Conservation (phyloP, 1,139 yeast genomes). For the Scheffersomyces cryptocercus region DNA sequence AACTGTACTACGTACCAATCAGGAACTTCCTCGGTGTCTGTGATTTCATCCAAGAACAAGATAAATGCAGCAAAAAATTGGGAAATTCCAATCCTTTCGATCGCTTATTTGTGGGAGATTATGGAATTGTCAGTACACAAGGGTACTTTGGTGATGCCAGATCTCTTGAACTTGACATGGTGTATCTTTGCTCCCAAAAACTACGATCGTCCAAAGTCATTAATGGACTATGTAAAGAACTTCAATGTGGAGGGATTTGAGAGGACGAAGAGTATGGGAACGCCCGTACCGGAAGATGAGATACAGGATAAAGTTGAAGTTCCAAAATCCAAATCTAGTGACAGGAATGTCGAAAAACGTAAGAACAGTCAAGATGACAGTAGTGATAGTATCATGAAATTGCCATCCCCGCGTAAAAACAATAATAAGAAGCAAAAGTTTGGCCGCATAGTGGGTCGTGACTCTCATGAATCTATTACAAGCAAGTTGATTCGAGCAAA, state of each 20-base stretch:
- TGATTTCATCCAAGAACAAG: conserved; percentile 52
- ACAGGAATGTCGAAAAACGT: neutral
- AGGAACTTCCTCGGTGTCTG: conserved; percentile 33
- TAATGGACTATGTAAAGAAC: conserved; percentile 34
- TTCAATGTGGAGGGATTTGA: conserved; percentile 9
- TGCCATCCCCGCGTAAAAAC: conserved; percentile 44
- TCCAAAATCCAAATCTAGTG: neutral
- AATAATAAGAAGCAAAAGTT: conserved; percentile 27
- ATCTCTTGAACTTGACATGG: conserved; percentile 46
- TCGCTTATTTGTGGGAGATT: conserved; percentile 53
- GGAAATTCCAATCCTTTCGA: conserved; percentile 57
- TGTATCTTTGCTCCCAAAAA: conserved; percentile 51
- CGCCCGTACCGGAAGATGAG: neutral
- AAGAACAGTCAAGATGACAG: conserved; percentile 4
- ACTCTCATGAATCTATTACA: conserved; percentile 13
- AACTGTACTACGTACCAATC: conserved; percentile 37
- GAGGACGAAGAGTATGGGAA: neutral
- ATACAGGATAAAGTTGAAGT: neutral
- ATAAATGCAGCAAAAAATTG: conserved; percentile 58
- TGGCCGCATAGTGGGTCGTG: conserved; percentile 33
- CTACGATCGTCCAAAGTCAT: conserved; percentile 24
- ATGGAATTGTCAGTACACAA: conserved; percentile 21
- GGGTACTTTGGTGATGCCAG: conserved; percentile 28
- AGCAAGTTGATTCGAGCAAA: conserved; percentile 10
- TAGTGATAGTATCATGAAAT: conserved; percentile 15